A percentile compares a stretch with the other conserved stretches of the same genome.
Evolutionary conservation across 2,329 filamentous ascomycete species (phyloP).

Genomic region (Neophaeococcomyces aloes): DNA sequence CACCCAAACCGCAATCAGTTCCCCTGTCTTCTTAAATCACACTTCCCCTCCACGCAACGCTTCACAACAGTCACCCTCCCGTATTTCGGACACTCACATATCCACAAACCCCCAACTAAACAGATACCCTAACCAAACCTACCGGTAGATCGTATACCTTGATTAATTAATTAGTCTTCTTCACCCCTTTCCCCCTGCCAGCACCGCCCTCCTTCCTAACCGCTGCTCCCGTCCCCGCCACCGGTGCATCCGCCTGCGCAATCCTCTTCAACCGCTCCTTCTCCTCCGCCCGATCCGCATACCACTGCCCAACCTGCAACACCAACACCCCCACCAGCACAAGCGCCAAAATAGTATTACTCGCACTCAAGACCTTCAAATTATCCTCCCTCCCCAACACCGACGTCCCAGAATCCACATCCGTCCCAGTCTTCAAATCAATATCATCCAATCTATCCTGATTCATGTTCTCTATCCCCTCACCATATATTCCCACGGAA

Average conservation of each 20-base stretch:
- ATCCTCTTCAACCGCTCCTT: slow-evolving; percentile 55
- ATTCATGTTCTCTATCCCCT: slow-evolving; percentile 9
- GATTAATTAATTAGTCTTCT: slow-evolving; percentile 7
- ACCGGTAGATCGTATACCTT: not conserved
- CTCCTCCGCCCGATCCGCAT: slow-evolving; percentile 85
- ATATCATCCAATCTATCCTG: slow-evolving; percentile 30
- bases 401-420: slow-evolving; percentile 35
- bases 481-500: slow-evolving; percentile 57
- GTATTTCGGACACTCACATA: too few relatives aligned
- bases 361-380: slow-evolving; percentile 79
- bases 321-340: slow-evolving; percentile 86
- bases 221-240: not conserved
- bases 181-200: not conserved
- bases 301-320: slow-evolving; percentile 95
- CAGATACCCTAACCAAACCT: too few relatives aligned
- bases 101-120: too few relatives aligned
- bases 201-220: not conserved
- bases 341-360: slow-evolving; percentile 89
- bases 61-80: too few relatives aligned
- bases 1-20: too few relatives aligned
- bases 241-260: slow-evolving; percentile 33
- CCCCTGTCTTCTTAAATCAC: too few relatives aligned
- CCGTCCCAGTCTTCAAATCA: slow-evolving; percentile 15
- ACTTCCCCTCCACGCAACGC: too few relatives aligned
- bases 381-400: slow-evolving; percentile 77